A percentile compares a stretch with the other conserved stretches of the same genome.
These are phyloP conservation scores for Fraxinus latifolia DNA, from an alignment of 305 asterid genomes.

Conservation along the genomic window DNA sequence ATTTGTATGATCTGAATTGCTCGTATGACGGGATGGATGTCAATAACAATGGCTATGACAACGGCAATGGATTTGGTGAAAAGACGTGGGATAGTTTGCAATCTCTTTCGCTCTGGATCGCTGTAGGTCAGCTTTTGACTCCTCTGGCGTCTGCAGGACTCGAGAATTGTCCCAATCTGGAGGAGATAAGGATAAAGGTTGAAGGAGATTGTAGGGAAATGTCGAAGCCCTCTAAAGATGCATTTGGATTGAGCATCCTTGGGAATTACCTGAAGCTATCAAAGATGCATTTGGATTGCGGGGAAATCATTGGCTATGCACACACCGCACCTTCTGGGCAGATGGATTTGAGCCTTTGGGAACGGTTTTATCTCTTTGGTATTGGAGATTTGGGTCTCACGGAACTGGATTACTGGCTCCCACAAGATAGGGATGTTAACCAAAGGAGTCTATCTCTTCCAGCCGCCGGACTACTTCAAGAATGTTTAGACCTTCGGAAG, in stretches of 20 bases:
- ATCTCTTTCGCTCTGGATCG: slow-evolving; percentile 72
- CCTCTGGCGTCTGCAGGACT: slow-evolving; percentile 60
- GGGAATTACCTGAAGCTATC: slow-evolving; percentile 48
- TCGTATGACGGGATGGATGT: slow-evolving; percentile 21
- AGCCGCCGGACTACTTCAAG: slow-evolving; percentile 70
- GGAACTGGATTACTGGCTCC: slow-evolving; percentile 90
- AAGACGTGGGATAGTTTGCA: slow-evolving; percentile 62
- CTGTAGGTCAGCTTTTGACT: slow-evolving; percentile 68
- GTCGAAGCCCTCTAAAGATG: slow-evolving; percentile 43
- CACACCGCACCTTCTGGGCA: slow-evolving; percentile 89
- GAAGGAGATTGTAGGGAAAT: slow-evolving; percentile 85
- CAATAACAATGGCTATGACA: slow-evolving; percentile 27
- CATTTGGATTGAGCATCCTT: slow-evolving; percentile 62
- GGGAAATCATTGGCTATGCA: slow-evolving; percentile 72
- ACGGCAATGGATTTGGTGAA: slow-evolving; percentile 29
- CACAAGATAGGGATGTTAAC: slow-evolving; percentile 83
- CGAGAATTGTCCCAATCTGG: slow-evolving; percentile 66
- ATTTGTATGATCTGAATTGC: slow-evolving; percentile 45
- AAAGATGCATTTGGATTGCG: slow-evolving; percentile 79
- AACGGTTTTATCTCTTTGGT: slow-evolving; percentile 59
- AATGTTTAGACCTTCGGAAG: slow-evolving; percentile 54
- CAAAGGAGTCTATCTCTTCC: slow-evolving; percentile 82
- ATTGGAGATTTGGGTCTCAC: slow-evolving; percentile 44
- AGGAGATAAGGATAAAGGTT: slow-evolving; percentile 73
- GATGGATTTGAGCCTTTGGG: slow-evolving; percentile 95